Base-by-base conservation (phyloP, 805 yeast genomes). In the Candida morakotiae region DNA sequence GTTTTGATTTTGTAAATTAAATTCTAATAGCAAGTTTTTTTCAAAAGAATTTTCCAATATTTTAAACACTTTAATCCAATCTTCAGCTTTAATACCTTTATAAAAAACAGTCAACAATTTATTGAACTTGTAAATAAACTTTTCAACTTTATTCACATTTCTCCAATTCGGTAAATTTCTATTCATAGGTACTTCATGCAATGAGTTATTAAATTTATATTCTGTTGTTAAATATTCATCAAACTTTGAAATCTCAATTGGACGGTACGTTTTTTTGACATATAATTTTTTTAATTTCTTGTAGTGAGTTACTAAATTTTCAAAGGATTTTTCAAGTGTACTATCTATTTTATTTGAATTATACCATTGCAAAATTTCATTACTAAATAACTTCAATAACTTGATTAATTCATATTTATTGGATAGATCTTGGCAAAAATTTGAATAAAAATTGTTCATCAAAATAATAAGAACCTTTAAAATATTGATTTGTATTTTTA, bases 1-100 rank as follows among this genome's bases (percentile, higher is more conserved):
- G 2, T 56, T 48, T 16, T 43, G 38, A 35, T 49, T 60, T 45
- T 64, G 79, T 38, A 61, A 58, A 41, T 60, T 73, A 53, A 79
- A 74, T 34, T 71, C 66, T 52, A 83, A 81, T 40, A 87, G 62
- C 7, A 81, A 73, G 9, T 75, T 60, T 33, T 73, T 78, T 16
- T 77, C 75, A 18, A 81, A 75, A 41, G 83, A 81, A 22, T 75
- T 64, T 53, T 89, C 96, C 31, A 91, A 59, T 1, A 81, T 60
- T 51, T 87, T 91, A 54, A 77, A 84, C 3, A 82, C 75, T 38
- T 73, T 72, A 35, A 87, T 67, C 96, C 97, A 91, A 48, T 89
- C 95, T 42, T 74, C 75, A 9, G 78, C 57, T 9, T 77, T 71
- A 23, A 83, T 71, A 9, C 77, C 71, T 19, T 62, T 65, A 52